phyloP scores from a whole-genome alignment of 192 early-diverging fungal species.

The Glomus cerebriforme region DNA sequence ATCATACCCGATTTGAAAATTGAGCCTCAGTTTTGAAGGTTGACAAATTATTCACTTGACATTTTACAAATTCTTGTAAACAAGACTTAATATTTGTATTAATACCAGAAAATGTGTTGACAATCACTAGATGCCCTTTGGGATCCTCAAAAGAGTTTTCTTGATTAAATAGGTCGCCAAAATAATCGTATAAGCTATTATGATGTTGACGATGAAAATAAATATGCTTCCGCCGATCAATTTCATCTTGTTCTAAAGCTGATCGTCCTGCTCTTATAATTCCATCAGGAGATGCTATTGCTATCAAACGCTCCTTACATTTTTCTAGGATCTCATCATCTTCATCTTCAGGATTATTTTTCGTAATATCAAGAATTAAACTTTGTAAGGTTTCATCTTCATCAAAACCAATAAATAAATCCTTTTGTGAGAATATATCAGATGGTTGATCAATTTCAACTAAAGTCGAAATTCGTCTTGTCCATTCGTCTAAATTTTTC shows the following conservation, averaged over 20 bases:
- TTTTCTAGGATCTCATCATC: neutral
- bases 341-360: neutral
- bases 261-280: constrained; percentile 19
- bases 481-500: constrained; percentile 2
- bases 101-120: constrained; percentile 24
- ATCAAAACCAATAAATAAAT: constrained; percentile 30
- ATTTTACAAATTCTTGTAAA: neutral
- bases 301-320: constrained; percentile 22
- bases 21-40: constrained; percentile 7
- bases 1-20: neutral
- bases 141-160: neutral
- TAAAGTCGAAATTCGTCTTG: constrained; percentile 3
- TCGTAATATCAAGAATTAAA: constrained; percentile 13
- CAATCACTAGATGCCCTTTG: neutral
- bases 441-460: neutral
- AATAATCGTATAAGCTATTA: constrained; percentile 7
- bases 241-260: neutral
- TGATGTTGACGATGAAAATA: constrained; percentile 13
- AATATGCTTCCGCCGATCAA: neutral
- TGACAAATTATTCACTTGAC: constrained; percentile 12
- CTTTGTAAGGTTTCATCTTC: constrained; percentile 27
- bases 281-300: constrained; percentile 21
- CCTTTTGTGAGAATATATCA: neutral
- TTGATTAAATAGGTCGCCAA: neutral
- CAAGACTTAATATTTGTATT: constrained; percentile 16